phyloP scores from a whole-genome alignment of 306 rosid species.

The Trifolium fragiferum region DNA sequence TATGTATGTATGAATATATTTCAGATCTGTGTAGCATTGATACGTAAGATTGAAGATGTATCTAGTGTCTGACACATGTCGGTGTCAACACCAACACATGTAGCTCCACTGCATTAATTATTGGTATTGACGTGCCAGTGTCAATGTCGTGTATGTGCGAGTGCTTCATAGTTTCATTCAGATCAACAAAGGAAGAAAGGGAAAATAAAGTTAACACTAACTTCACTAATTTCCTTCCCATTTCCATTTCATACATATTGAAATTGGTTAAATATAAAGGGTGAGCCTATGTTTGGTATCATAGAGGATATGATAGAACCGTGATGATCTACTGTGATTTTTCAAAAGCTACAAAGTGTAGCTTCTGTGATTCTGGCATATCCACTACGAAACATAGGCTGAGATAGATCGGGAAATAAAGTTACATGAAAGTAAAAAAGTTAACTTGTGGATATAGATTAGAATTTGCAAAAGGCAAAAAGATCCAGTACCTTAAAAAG shows the following conservation, averaged over 20 bases:
- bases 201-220: background rate
- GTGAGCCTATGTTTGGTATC: background rate
- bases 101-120: background rate
- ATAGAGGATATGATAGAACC: no score
- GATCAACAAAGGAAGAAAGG: slow-evolving; percentile 1
- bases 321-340: no score
- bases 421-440: background rate
- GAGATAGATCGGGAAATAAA: slow-evolving; percentile 13
- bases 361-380: no score
- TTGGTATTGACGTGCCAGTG: background rate
- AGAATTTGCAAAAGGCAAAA: slow-evolving; percentile 37
- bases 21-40: background rate
- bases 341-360: no score
- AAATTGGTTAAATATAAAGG: slow-evolving; percentile 30
- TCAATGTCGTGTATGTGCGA: background rate
- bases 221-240: slow-evolving; percentile 2
- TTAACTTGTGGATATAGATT: slow-evolving; percentile 18
- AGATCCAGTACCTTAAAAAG: slow-evolving; percentile 28
- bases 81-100: background rate
- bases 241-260: background rate
- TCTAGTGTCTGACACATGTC: background rate
- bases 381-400: no score
- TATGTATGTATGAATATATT: background rate
- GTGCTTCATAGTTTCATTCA: background rate
- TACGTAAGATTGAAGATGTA: background rate